Conservation (phyloP, 495 filamentous ascomycete genomes). For the Sphaerosporella brunnea region DNA sequence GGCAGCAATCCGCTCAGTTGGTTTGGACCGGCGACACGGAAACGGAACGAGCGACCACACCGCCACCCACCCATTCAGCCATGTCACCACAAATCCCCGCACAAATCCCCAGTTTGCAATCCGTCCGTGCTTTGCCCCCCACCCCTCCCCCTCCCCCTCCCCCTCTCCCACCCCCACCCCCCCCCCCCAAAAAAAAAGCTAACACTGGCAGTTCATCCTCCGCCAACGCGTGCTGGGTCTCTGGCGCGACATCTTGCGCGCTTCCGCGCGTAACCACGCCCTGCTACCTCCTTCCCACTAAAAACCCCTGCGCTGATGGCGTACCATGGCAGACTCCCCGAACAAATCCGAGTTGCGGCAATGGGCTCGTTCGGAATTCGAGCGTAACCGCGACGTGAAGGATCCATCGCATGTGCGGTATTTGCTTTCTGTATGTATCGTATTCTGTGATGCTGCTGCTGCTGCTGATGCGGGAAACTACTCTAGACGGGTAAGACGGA, state of each 20-base stretch:
- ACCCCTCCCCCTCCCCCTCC: too few relatives aligned
- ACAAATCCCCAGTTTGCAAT: too few relatives aligned
- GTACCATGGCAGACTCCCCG: background rate
- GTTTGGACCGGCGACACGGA: too few relatives aligned
- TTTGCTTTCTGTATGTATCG: background rate
- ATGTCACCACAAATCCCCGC: too few relatives aligned
- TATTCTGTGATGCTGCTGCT: background rate
- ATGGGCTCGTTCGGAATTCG: background rate
- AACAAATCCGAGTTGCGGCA: background rate
- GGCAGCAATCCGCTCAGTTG: too few relatives aligned
- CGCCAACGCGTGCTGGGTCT: background rate
- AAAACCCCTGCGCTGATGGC: too few relatives aligned
- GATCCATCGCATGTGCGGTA: background rate
- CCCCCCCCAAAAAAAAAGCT: background rate
- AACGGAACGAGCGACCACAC: too few relatives aligned
- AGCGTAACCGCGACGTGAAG: background rate
- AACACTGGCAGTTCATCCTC: background rate
- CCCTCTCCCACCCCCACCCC: background rate
- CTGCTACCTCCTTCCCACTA: too few relatives aligned
- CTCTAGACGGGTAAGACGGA: background rate
- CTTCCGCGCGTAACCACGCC: background rate
- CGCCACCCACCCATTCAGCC: too few relatives aligned
- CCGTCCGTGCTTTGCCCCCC: too few relatives aligned
- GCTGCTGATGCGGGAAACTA: background rate
- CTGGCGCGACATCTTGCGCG: background rate